A percentile compares a stretch with the other conserved stretches of the same genome.
Evolutionary conservation across 352 stramenopile species (phyloP).

Genomic region (Phytophthora sp.): DNA sequence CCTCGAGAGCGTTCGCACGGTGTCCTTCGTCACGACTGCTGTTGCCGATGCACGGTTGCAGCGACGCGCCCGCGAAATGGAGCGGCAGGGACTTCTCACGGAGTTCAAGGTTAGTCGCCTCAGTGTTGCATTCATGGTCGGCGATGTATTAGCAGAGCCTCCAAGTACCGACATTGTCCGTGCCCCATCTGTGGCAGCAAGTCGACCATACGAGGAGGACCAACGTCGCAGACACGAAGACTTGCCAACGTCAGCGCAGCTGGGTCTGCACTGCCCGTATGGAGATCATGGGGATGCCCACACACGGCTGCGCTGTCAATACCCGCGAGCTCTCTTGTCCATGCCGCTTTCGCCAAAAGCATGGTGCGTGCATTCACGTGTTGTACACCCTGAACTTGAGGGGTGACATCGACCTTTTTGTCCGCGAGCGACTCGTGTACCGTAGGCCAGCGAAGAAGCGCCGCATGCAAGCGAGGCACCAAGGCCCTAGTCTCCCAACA

Average conservation of each 20-base stretch:
- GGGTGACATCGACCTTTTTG: slow-evolving; percentile 6
- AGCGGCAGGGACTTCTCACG: not conserved
- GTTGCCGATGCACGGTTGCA: not conserved
- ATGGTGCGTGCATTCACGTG: not conserved
- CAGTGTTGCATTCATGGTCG: slow-evolving; percentile 3
- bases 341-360: slow-evolving; percentile 1
- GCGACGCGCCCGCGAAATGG: slow-evolving; percentile 8
- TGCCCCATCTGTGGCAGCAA: not conserved
- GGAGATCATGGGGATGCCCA: not conserved
- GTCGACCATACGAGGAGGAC: not conserved
- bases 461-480: too few relatives aligned
- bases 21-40: not conserved
- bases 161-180: not conserved
- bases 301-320: slow-evolving; percentile 1
- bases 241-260: not conserved
- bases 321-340: not conserved
- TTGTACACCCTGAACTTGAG: not conserved
- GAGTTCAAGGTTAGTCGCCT: not conserved
- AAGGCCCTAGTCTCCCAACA: too few relatives aligned
- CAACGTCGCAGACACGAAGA: not conserved
- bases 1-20: not conserved
- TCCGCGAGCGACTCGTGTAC: slow-evolving; percentile 1
- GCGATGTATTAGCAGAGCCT: not conserved
- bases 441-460: not conserved
- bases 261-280: not conserved